Percentiles rank a stretch among this genome's conserved stretches.
Conservation (phyloP, 2,329 filamentous ascomycete species). For the Colletotrichum limetticola region DNA sequence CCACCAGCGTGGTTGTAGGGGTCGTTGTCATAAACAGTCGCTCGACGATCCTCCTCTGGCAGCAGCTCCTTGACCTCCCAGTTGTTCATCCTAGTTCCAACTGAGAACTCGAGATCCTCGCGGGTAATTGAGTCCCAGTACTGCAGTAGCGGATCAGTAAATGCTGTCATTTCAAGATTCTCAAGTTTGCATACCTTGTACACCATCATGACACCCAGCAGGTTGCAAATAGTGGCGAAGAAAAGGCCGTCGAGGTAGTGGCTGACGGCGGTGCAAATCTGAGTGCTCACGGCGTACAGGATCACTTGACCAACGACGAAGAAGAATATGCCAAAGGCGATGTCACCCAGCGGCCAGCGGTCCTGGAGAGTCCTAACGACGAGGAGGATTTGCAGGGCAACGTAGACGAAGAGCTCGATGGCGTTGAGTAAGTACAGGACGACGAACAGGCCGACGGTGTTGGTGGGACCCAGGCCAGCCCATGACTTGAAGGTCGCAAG, state of each 20-base stretch:
- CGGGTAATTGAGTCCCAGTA: constrained; percentile 99
- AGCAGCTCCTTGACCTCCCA: constrained; percentile 97
- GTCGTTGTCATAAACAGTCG: constrained; percentile 78
- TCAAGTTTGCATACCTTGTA: constrained; percentile 77
- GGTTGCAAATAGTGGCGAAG: constrained; percentile 92
- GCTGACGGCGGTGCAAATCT: constrained; percentile 84
- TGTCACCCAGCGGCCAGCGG: constrained; percentile 93
- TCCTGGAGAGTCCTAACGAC: constrained; percentile 92
- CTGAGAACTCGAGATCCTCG: constrained; percentile 97
- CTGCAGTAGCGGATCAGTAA: constrained; percentile 54
- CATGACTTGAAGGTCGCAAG: constrained; percentile 93
- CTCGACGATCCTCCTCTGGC: constrained; percentile 81
- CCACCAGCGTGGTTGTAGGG: constrained; percentile 67
- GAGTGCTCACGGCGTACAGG: constrained; percentile 87
- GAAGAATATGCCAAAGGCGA: constrained; percentile 89
- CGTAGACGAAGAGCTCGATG: constrained; percentile 85
- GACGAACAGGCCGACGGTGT: constrained; percentile 89
- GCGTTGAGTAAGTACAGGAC: constrained; percentile 93
- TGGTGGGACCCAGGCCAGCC: constrained; percentile 85
- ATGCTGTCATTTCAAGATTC: not conserved
- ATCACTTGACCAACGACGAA: constrained; percentile 93
- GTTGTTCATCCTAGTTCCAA: constrained; percentile 93
- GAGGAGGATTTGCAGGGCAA: constrained; percentile 87
- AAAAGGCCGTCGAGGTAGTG: constrained; percentile 97
- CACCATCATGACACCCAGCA: constrained; percentile 98